These are phyloP conservation scores for Spizellomyces punctatus DNA, from an alignment of 192 early-diverging fungal genomes.

Conservation along the genomic window DNA sequence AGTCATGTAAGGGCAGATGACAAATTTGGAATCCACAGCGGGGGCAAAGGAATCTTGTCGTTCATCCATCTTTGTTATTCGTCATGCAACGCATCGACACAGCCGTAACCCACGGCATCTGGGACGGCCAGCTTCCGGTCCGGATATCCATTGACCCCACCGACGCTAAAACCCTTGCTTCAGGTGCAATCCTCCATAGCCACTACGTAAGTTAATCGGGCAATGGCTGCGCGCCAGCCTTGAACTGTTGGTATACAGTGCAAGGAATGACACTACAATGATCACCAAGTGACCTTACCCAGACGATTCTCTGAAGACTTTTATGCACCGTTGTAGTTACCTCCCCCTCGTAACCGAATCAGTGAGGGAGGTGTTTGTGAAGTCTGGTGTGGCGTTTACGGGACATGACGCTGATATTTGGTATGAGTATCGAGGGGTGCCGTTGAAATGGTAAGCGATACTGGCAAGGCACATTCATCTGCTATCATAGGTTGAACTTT, in stretches of 20 bases:
- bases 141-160: constrained; percentile 15
- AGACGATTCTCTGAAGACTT: constrained; percentile 9
- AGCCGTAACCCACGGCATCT: constrained; percentile 9
- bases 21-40: too few relatives aligned
- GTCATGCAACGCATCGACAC: constrained; percentile 11
- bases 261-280: too few relatives aligned
- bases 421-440: constrained; percentile 71
- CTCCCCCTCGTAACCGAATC: constrained; percentile 58
- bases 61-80: too few relatives aligned
- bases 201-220: constrained; percentile 10
- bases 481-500: not conserved
- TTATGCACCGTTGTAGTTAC: constrained; percentile 59
- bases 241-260: too few relatives aligned
- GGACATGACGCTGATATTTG: constrained; percentile 64
- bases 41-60: too few relatives aligned
- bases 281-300: not conserved
- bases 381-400: constrained; percentile 45
- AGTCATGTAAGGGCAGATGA: too few relatives aligned
- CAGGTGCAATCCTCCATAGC: not conserved
- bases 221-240: too few relatives aligned
- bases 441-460: constrained; percentile 71
- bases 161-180: constrained; percentile 1
- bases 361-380: constrained; percentile 51
- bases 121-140: constrained; percentile 19
- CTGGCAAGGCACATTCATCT: not conserved